These are phyloP conservation scores for Sugiyamaella novakii DNA, from an alignment of 1,139 yeast genomes.

Conservation along the genomic window DNA sequence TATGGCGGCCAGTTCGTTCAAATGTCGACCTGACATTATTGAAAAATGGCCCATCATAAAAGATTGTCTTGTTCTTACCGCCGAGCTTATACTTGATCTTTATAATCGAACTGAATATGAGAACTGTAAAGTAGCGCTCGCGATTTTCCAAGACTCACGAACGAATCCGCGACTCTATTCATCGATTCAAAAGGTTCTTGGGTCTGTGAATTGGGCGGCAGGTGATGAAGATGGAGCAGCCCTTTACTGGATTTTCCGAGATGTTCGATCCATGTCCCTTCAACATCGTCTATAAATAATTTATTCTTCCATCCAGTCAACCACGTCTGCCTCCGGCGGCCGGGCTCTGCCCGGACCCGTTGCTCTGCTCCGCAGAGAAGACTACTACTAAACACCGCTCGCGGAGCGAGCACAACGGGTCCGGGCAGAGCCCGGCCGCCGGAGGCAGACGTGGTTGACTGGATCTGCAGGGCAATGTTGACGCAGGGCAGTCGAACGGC, in stretches of 20 bases:
- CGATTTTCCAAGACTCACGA: slow-evolving; percentile 26
- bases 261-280: slow-evolving; percentile 30
- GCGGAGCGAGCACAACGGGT: slow-evolving; percentile 3
- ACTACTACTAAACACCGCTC: too few relatives aligned
- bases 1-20: slow-evolving; percentile 32
- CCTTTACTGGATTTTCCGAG: slow-evolving; percentile 32
- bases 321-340: slow-evolving; percentile 14
- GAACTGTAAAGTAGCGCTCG: slow-evolving; percentile 29
- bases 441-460: too few relatives aligned
- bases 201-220: slow-evolving; percentile 27
- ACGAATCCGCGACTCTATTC: slow-evolving; percentile 24
- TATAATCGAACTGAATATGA: slow-evolving; percentile 27
- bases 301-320: background rate
- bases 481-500: too few relatives aligned
- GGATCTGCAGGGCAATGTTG: too few relatives aligned
- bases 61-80: slow-evolving; percentile 26
- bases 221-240: slow-evolving; percentile 31
- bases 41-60: slow-evolving; percentile 29
- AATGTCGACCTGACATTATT: slow-evolving; percentile 26
- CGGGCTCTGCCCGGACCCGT: slow-evolving; percentile 6
- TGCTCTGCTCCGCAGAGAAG: too few relatives aligned
- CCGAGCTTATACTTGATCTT: slow-evolving; percentile 27
- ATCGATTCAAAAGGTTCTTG: slow-evolving; percentile 25
- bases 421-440: slow-evolving; percentile 5
- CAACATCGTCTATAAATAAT: slow-evolving; percentile 18